Evolutionary conservation across 2,329 filamentous ascomycete species (phyloP), one percentile per base, ranked within the genome.

Genomic region (Fusarium fujikuroi): DNA sequence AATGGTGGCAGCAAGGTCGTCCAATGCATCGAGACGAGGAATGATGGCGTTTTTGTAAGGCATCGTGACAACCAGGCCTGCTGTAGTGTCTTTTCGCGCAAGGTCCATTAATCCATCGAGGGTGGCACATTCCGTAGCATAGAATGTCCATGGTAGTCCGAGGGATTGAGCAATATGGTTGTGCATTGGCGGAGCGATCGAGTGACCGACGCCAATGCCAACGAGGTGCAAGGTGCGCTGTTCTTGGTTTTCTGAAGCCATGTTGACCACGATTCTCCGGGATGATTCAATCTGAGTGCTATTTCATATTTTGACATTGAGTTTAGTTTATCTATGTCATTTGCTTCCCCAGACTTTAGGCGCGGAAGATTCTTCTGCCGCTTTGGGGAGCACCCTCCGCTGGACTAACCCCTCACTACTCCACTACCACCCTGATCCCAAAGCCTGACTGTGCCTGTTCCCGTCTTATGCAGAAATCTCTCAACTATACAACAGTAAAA

Each of bases 151-250:
- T 53, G 63, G 63, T 9, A 67, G 40, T 0, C 53, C 63, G 8
- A 67, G 34, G 6, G 64, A 67, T 7, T 47, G 21, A 5, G 64
- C 63, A 1, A 67, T 67, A 10, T 61, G 40, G 18, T 67, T 67
- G 44, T 67, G 64, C 64, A 67, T 67, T 2, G 64, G 63, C 3
- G 64, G 64, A 15, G 64, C 64, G 7, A 67, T 67, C 5, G 64
- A 67, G 23, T 67, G 64, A 1, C 64, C 64, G 14, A 67, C 64
- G 3, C 64, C 64, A 37, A 67, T 67, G 23, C 64, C 64, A 14
- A 61, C 64, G 2, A 67, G 64, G 15, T 67, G 64, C 2, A 67
- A 5, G 0, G 64, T 67, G 2, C 63, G 63, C 1, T 39, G 10
- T 28, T 49, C 21, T 39, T 59, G 42, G 9, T 32, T 7, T 15